Evolutionary conservation across 106 monocot genomes (phyloP).

Genomic region (Alisma plantagoaquatica): DNA sequence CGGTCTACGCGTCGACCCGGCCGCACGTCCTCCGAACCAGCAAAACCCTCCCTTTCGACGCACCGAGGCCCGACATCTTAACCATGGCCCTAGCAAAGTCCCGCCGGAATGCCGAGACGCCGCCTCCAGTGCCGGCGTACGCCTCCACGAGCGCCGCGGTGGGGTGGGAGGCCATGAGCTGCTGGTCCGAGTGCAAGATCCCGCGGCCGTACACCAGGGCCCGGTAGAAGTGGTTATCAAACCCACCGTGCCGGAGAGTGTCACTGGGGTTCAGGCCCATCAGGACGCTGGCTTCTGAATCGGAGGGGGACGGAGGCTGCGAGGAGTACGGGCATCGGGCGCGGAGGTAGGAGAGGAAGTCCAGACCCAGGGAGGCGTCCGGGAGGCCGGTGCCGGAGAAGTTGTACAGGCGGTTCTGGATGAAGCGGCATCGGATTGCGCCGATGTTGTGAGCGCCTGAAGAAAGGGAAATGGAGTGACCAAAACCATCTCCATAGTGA

Average conservation of each 20-base stretch:
- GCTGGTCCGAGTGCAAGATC: constrained; percentile 42
- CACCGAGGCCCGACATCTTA: constrained; percentile 21
- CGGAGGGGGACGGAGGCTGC: constrained; percentile 21
- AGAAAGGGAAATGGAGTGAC: neutral
- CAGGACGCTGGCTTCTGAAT: neutral
- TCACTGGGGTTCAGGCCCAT: constrained; percentile 6
- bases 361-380: constrained; percentile 9
- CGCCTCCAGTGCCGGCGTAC: constrained; percentile 13
- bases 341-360: constrained; percentile 7
- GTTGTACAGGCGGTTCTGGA: constrained; percentile 34
- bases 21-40: no score
- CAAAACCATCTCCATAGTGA: constrained; percentile 13
- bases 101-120: constrained; percentile 20
- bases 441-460: constrained; percentile 30
- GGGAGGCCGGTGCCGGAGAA: constrained; percentile 16
- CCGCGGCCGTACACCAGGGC: constrained; percentile 38
- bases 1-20: no score
- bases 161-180: constrained; percentile 14
- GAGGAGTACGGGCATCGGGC: constrained; percentile 17
- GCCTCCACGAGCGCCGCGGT: constrained; percentile 19
- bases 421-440: constrained; percentile 28
- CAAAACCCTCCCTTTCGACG: no score
- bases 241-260: constrained; percentile 20
- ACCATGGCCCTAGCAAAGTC: constrained; percentile 27
- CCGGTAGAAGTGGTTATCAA: constrained; percentile 49